phyloP scores from a whole-genome alignment of 139 green algal genomes.

The Asterochloris sp. region DNA sequence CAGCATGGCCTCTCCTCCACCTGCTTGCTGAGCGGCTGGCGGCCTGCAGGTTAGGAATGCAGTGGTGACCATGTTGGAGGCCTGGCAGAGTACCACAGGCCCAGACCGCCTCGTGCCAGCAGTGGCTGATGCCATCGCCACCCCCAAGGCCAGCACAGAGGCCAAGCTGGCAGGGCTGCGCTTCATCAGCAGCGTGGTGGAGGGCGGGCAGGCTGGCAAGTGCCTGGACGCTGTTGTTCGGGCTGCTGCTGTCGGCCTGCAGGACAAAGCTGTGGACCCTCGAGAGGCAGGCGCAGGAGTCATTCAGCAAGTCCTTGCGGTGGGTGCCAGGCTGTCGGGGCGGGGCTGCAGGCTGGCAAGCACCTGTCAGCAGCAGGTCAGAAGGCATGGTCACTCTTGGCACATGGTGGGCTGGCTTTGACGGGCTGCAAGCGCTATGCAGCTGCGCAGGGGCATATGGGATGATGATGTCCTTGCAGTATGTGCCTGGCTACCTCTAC shows the following conservation, averaged over 20 bases:
- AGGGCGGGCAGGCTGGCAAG: conserved; percentile 4
- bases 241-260: conserved; percentile 33
- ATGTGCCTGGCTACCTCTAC: too few relatives aligned
- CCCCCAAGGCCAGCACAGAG: conserved; percentile 66
- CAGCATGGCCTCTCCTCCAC: not conserved
- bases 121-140: conserved; percentile 46
- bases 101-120: conserved; percentile 49
- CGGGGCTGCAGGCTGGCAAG: too few relatives aligned
- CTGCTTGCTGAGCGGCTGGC: not conserved
- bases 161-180: conserved; percentile 60
- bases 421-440: too few relatives aligned
- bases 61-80: conserved; percentile 75
- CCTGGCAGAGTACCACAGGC: conserved; percentile 57
- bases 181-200: conserved; percentile 37
- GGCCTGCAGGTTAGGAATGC: conserved; percentile 60
- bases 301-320: conserved; percentile 46
- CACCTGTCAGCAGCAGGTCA: too few relatives aligned
- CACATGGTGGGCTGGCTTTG: too few relatives aligned
- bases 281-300: conserved; percentile 60
- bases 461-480: too few relatives aligned
- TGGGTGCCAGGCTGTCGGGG: not conserved
- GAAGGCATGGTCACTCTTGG: too few relatives aligned
- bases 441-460: too few relatives aligned
- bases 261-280: conserved; percentile 75
- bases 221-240: conserved; percentile 32